Base-by-base conservation (phyloP, 805 yeast species). In the Spathaspora girioi region DNA sequence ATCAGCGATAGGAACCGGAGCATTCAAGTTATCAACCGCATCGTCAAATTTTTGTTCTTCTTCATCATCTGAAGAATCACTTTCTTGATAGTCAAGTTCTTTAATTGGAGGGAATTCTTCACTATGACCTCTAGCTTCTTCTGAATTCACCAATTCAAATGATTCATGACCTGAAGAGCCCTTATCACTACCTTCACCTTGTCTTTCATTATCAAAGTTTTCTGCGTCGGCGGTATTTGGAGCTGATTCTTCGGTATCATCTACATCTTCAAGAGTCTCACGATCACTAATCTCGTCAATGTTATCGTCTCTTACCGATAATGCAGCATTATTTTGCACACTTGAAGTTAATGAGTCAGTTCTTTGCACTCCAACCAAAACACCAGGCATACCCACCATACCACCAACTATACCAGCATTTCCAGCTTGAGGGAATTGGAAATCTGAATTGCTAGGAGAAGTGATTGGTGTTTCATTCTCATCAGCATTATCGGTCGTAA, bases 271-370 rank as follows among this genome's bases (percentile, higher is more conserved):
- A 55, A 73, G 57, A 2, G 77, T 71, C 12, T 71, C 79, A 45
- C 75, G 69, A 48, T 74, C 78, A 51, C 78, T 73, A 5, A 71
- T 64, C 26, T 69, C 74, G 18, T 72, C 79, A 43, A 74, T 69
- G 50, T 74, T 75, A 54, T 75, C 97, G 55, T 88, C 96, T 54
- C 97, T 83, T 7, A 90, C 96, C 19, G 96, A 88, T 68, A 83
- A 81, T 0, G 97, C 92, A 2, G 97, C 90, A 65, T 93, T 91
- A 69, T 92, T 92, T 60, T 87, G 93, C 32, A 91, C 96, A 43
- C 96, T 88, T 0, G 97, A 90, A 0, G 97, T 88, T 40, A 87
- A 81, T 0, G 96, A 88, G 52, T 85, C 87, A 1, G 96, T 88
- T 59, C 94, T 51, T 77, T 82, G 75, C 5, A 74, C 76, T 8